Evolutionary conservation across 805 yeast genomes (phyloP).

Genomic region (Metschnikowia santaceciliae): DNA sequence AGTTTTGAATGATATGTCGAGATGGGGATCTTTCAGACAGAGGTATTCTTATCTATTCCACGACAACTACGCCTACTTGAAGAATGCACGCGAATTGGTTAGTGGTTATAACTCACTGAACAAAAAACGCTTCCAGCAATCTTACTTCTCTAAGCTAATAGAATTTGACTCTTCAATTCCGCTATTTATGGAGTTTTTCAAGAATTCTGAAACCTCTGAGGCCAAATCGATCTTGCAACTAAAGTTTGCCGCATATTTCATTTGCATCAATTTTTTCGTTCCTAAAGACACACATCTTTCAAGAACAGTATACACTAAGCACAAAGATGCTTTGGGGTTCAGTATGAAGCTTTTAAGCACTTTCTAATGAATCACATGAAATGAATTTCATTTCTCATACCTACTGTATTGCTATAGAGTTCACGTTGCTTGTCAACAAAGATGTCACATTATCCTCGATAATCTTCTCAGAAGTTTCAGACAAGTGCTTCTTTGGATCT

Average conservation of each 20-base stretch:
- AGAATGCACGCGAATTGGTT: neutral
- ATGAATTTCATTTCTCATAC: neutral
- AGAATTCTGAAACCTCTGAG: conserved; percentile 1
- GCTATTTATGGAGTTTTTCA: conserved; percentile 7
- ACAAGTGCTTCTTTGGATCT: conserved; percentile 96
- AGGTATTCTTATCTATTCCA: conserved; percentile 11
- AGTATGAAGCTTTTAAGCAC: conserved; percentile 7
- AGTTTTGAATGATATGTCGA: conserved; percentile 7
- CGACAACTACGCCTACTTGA: neutral
- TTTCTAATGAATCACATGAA: conserved; percentile 1
- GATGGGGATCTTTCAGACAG: conserved; percentile 12
- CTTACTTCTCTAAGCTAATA: conserved; percentile 8
- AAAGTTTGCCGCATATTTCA: conserved; percentile 14
- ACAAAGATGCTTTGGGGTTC: conserved; percentile 8
- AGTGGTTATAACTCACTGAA: neutral
- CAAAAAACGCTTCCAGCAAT: conserved; percentile 6
- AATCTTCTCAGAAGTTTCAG: conserved; percentile 79
- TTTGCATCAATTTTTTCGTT: conserved; percentile 10
- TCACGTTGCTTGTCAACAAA: conserved; percentile 82
- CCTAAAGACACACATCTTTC: conserved; percentile 5
- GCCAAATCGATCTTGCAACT: conserved; percentile 7
- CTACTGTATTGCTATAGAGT: conserved; percentile 82
- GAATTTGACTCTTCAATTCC: conserved; percentile 14
- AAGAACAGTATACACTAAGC: neutral
- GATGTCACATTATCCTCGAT: conserved; percentile 90